phyloP scores from a whole-genome alignment of 495 filamentous ascomycete genomes.

The Terfezia claveryi region DNA sequence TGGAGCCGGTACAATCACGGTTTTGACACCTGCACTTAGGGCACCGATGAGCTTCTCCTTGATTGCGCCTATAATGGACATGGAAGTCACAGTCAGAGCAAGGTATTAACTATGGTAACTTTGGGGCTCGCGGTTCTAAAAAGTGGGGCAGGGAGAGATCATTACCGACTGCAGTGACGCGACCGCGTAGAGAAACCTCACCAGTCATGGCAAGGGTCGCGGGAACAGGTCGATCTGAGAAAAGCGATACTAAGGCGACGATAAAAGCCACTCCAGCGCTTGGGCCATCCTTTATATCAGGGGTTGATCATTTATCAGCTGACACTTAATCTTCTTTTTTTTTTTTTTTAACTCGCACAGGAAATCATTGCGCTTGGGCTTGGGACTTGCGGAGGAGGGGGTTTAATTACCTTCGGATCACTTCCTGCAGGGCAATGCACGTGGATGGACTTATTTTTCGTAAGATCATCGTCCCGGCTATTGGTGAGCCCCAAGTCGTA shows the following conservation, averaged over 20 bases:
- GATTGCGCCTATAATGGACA: slow-evolving; percentile 56
- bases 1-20: slow-evolving; percentile 64
- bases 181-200: slow-evolving; percentile 71
- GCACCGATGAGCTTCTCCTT: slow-evolving; percentile 98
- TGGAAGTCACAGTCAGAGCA: slow-evolving; percentile 26
- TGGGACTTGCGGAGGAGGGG: background rate
- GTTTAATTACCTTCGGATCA: slow-evolving; percentile 50
- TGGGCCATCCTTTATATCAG: slow-evolving; percentile 23
- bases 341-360: no score
- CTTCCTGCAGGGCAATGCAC: slow-evolving; percentile 91
- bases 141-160: background rate
- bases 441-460: slow-evolving; percentile 85
- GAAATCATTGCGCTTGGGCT: no score
- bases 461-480: slow-evolving; percentile 70
- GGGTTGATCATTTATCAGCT: background rate
- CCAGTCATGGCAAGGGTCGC: slow-evolving; percentile 95
- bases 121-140: background rate
- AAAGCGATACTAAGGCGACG: slow-evolving; percentile 76
- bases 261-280: slow-evolving; percentile 87
- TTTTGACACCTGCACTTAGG: slow-evolving; percentile 79
- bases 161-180: slow-evolving; percentile 35
- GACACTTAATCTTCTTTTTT: background rate
- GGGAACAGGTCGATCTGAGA: slow-evolving; percentile 69
- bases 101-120: background rate
- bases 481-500: slow-evolving; percentile 70